Evolutionary conservation across 163 green algal genomes (phyloP), one percentile per base, ranked within the genome.

Genomic region (Chloromonas sp.): DNA sequence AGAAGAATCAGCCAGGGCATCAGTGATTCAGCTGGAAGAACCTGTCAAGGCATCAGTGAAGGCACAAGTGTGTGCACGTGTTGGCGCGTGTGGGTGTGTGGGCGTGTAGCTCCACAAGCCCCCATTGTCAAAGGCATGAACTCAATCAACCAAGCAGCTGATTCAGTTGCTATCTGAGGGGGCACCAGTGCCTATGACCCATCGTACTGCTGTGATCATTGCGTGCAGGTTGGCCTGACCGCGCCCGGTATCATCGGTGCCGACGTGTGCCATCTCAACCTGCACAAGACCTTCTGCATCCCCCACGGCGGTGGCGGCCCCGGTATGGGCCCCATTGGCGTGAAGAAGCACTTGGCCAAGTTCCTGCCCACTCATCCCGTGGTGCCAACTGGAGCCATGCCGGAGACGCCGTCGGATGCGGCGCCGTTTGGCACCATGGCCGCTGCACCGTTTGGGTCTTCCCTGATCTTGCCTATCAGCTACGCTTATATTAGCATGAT

Each of bases 201-300:
- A 36, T 36, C 36, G 36, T 36, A 36, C 36, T 36, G 36, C 36
- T 36, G 36, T 36, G 36, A 36, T 36, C 36, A 36, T 36, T 36
- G 2, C 57, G 8, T 74, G 3, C 92, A 98, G 95, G 97, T 99
- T 1, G 97, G 97, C 58, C 91, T 99, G 60, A 99, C 97, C 2
- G 94, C 94, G n/a, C 97, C 97, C 58, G 97, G 97, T 62, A 92
- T 97, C 91, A 99, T 99, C 84, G 97, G 97, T 83, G 97, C 97
- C 1, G 97, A 99, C 87, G 97, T 99, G 84, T 99, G 97, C 91
- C 97, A 99, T 90, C 89, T 99, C 5, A 99, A 99, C 92, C 92
- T 99, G 84, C 97, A 99, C 95, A 99, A 99, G 93, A 99, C 97
- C 78, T 99, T 99, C 93, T 99, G 97, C 94, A 99, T 99, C 91